phyloP scores from a whole-genome alignment of 192 early-diverging fungal genomes.

The Lunasporangiospora selenospora region DNA sequence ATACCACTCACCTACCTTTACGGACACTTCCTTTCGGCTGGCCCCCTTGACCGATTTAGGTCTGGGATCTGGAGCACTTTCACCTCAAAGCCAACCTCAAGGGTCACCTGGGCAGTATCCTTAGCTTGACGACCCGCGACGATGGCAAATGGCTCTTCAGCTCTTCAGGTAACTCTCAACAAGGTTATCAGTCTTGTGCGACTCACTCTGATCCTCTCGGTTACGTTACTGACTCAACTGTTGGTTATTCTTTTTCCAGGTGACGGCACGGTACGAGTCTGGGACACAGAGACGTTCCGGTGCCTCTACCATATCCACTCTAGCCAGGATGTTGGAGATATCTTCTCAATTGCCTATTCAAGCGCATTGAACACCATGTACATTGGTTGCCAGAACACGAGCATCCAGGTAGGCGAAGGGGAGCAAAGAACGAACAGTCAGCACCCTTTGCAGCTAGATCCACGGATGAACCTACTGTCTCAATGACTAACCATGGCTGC shows the following conservation, averaged over 20 bases:
- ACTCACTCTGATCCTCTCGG: no score
- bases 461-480: no score
- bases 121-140: conserved; percentile 51
- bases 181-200: no score
- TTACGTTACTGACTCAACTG: not conserved
- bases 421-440: conserved; percentile 10
- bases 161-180: conserved; percentile 57
- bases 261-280: conserved; percentile 76
- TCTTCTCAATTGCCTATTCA: conserved; percentile 72
- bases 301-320: conserved; percentile 70
- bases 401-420: conserved; percentile 74
- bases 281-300: conserved; percentile 67
- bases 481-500: not conserved
- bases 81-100: conserved; percentile 53
- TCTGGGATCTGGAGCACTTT: conserved; percentile 60
- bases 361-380: conserved; percentile 58
- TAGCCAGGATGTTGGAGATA: conserved; percentile 73
- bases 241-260: conserved; percentile 47
- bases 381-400: conserved; percentile 81
- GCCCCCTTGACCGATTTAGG: conserved; percentile 14
- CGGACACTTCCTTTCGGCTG: not conserved
- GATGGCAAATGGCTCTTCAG: conserved; percentile 58
- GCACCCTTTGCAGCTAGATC: conserved; percentile 22
- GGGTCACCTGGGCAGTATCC: conserved; percentile 58
- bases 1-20: not conserved